phyloP scores from a whole-genome alignment of 306 rosid species.

The Coriaria nepalensis region DNA sequence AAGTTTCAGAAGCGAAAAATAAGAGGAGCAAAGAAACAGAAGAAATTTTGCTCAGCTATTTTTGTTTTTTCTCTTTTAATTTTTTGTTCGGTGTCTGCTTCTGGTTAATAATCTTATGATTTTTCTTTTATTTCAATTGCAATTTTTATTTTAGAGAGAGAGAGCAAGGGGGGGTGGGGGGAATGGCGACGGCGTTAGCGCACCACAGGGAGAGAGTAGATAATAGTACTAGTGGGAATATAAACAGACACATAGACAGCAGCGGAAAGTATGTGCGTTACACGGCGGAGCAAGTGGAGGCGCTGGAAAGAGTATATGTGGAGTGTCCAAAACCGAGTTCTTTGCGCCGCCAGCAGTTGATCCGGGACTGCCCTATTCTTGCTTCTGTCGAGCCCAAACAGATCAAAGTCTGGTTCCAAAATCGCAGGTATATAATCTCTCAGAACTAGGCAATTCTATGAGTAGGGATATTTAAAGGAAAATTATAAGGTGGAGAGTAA shows the following conservation, averaged over 20 bases:
- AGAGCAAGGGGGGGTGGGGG: slow-evolving; percentile 3
- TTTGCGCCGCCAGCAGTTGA: slow-evolving; percentile 74
- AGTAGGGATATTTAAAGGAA: neutral
- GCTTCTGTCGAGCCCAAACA: slow-evolving; percentile 89
- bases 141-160: no score
- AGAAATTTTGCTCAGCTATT: no score
- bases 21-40: no score
- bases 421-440: slow-evolving; percentile 48
- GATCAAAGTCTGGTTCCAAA: slow-evolving; percentile 99
- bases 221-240: slow-evolving; percentile 58
- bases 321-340: slow-evolving; percentile 99
- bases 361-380: slow-evolving; percentile 90
- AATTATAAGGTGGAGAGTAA: neutral
- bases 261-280: slow-evolving; percentile 85
- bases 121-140: neutral
- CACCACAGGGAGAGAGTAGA: slow-evolving; percentile 49
- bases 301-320: slow-evolving; percentile 77
- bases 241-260: slow-evolving; percentile 60
- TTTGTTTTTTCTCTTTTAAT: no score
- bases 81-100: neutral
- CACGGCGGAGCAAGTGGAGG: slow-evolving; percentile 90
- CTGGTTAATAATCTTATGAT: neutral
- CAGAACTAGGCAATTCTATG: neutral
- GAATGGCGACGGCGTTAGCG: slow-evolving; percentile 84
- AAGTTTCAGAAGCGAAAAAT: no score